Base-by-base conservation (phyloP, 257 asterid species). In the Capsicum baccatum region DNA sequence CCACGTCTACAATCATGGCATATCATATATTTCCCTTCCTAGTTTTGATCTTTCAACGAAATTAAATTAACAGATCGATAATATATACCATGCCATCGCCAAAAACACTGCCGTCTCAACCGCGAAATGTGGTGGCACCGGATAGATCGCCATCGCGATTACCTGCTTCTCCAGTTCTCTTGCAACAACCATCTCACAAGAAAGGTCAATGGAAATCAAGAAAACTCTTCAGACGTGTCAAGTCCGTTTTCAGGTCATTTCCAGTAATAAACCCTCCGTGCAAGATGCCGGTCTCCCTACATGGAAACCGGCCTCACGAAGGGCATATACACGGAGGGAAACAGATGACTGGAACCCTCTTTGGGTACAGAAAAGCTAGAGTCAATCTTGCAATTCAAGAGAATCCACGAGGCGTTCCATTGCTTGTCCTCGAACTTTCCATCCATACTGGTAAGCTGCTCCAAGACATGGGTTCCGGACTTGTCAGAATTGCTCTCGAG, bases 381-480 rank as follows among this genome's bases (percentile, higher is more conserved):
- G 92, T 93, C 2, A 95, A 91, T 87, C 87, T 95, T 0, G 92
- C 93, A 2, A 88, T 95, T 42, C 99, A 95, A 56, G 98, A 95
- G 68, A 94, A 92, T 79, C 91, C 99, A 0, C 84, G 94, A 80
- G 88, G 98, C 55, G 85, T 91, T 33, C 99, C 99, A 0, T 56
- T 87, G 88, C 89, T 95, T 0, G 92, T 95, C 48, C 94, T 95
- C 1, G 99, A 95, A 69, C 92, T 95, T 1, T 95, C 97, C 0
- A 91, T 94, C 14, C 96, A 93, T 15, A 94, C 99, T 0, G 98
- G 97, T 44, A 94, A 93, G 79, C 93, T 96, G 0, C 95, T 96
- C 6, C 97, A 96, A 63, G 98, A 96, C 1, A 96, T 94, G 99
- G 98, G 99, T 4, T 74, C 89, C 8, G 99, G 99, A 47, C 90